Conservation (phyloP, 768 basidiomycete genomes). For the Rhizopogon rudus region DNA sequence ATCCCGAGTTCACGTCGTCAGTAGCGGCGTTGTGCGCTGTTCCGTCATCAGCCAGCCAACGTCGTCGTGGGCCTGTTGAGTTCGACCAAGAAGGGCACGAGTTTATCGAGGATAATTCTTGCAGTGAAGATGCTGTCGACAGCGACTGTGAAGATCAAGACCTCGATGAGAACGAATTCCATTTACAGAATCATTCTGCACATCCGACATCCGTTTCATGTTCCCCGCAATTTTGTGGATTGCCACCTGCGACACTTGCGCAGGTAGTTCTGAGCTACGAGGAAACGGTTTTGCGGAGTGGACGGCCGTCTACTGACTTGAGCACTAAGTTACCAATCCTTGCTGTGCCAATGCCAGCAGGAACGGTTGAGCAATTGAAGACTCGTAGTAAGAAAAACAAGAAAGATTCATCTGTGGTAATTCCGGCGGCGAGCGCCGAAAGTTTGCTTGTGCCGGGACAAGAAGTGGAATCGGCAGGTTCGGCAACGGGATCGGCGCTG, state of each 20-base stretch:
- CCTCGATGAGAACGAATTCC: constrained; percentile 22
- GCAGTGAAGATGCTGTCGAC: constrained; percentile 44
- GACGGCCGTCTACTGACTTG: constrained; percentile 10
- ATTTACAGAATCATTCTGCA: constrained; percentile 20
- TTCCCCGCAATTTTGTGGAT: constrained; percentile 9
- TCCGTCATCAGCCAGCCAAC: constrained; percentile 25
- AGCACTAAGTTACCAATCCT: constrained; percentile 23
- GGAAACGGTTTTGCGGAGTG: constrained; percentile 20
- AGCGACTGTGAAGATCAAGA: constrained; percentile 37
- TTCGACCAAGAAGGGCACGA: constrained; percentile 32
- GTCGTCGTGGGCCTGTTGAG: constrained; percentile 29
- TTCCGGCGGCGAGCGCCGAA: constrained; percentile 17
- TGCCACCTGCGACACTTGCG: constrained; percentile 25
- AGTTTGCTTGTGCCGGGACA: constrained; percentile 7
- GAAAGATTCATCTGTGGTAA: constrained; percentile 26
- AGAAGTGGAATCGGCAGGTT: constrained; percentile 14
- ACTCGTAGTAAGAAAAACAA: constrained; percentile 41
- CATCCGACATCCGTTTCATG: constrained; percentile 14
- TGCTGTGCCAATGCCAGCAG: constrained; percentile 10
- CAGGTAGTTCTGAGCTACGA: constrained; percentile 39
- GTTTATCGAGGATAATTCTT: constrained; percentile 38
- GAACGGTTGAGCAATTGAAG: constrained; percentile 14
- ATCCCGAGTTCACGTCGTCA: constrained; percentile 46
- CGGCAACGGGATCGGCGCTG: constrained; percentile 29
- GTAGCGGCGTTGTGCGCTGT: constrained; percentile 32